Evolutionary conservation across 2,329 filamentous ascomycete genomes (phyloP).

Genomic region (Aspergillus alliaceus): DNA sequence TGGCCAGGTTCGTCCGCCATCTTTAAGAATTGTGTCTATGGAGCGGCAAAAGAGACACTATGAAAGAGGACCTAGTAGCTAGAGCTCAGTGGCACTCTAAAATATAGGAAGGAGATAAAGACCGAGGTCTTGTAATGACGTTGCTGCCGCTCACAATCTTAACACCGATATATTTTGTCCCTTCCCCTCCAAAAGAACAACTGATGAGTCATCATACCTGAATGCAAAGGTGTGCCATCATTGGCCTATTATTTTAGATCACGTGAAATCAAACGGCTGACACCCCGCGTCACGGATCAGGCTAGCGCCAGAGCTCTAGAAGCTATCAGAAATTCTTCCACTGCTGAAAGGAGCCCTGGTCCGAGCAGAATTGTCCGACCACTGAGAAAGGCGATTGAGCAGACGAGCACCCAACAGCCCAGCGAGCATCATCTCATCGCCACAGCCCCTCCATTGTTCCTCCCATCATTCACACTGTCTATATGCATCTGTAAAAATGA

Average conservation of each 20-base stretch:
- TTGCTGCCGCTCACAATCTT: not conserved
- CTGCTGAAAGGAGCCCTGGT: constrained; percentile 7
- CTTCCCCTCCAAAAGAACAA: not conserved
- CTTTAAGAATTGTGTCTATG: not conserved
- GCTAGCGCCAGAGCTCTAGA: constrained; percentile 15
- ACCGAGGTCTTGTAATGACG: not conserved
- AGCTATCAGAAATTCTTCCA: constrained; percentile 22
- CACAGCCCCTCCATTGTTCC: constrained; percentile 6
- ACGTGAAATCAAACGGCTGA: constrained; percentile 9
- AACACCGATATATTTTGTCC: not conserved
- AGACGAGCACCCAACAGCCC: constrained; percentile 16
- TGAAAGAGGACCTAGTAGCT: no score
- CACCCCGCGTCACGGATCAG: constrained; percentile 23
- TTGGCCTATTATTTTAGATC: constrained; percentile 5
- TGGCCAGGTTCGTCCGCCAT: constrained; percentile 39
- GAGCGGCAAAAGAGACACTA: not conserved
- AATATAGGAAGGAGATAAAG: not conserved
- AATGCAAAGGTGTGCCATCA: not conserved
- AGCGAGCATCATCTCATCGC: constrained; percentile 3
- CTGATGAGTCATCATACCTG: not conserved
- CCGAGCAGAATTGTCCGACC: constrained; percentile 15
- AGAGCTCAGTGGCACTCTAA: not conserved
- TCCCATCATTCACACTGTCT: constrained; percentile 1
- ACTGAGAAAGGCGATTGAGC: constrained; percentile 17
- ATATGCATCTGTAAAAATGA: constrained; percentile 43